Conservation (phyloP, 257 asterid species). For the Solanum piurae region DNA sequence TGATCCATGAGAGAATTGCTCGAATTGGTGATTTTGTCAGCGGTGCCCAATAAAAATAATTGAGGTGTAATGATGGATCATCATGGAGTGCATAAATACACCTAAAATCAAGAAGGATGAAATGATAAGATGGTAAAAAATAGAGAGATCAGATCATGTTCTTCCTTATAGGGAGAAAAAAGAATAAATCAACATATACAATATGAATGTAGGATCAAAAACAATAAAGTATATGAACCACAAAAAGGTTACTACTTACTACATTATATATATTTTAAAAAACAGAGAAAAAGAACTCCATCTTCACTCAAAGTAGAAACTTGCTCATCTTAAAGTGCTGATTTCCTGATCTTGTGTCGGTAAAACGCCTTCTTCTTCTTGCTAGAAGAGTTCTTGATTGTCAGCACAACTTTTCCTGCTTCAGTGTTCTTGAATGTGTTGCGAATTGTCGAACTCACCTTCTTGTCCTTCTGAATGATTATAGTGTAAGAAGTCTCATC, state of each 20-base stretch:
- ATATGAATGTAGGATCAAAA: background rate
- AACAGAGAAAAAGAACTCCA: background rate
- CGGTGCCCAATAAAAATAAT: no score
- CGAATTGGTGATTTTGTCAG: no score
- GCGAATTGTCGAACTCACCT: slow-evolving; percentile 41
- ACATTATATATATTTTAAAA: no score
- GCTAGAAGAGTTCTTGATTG: slow-evolving; percentile 44
- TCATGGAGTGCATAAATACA: no score
- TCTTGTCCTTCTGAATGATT: slow-evolving; percentile 56
- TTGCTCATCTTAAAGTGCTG: slow-evolving; percentile 19
- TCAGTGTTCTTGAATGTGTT: slow-evolving; percentile 63
- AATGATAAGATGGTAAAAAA: background rate
- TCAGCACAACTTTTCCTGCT: slow-evolving; percentile 51
- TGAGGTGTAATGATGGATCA: no score
- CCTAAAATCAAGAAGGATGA: background rate
- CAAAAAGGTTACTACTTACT: background rate
- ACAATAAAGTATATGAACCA: background rate
- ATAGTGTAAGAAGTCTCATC: slow-evolving; percentile 57
- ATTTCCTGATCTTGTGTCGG: slow-evolving; percentile 50
- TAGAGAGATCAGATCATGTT: background rate
- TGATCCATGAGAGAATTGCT: no score
- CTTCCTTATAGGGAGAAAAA: background rate
- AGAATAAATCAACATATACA: background rate
- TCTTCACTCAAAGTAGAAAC: background rate
- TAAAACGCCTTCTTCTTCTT: slow-evolving; percentile 66